Conservation (phyloP, 306 rosid species). For the Vigna reflexopilosa region DNA sequence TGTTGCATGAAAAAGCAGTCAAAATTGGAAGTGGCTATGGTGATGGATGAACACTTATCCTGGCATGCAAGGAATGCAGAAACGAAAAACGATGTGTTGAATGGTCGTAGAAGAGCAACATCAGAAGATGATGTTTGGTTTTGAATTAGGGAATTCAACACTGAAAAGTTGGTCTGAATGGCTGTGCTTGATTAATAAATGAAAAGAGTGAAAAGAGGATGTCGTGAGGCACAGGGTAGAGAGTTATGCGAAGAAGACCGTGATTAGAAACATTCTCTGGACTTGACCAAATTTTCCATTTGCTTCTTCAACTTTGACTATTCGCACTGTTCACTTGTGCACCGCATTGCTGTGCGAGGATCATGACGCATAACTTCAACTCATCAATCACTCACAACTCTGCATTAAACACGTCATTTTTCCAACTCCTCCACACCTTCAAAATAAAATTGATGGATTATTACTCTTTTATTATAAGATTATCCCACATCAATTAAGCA, state of each 20-base stretch:
- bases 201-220: conserved; percentile 37
- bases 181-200: conserved; percentile 55
- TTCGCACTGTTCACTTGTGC: conserved; percentile 43
- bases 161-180: conserved; percentile 34
- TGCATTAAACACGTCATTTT: not conserved
- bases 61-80: conserved; percentile 45
- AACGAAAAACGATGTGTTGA: conserved; percentile 38
- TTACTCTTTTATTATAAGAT: too few relatives aligned
- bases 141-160: conserved; percentile 38
- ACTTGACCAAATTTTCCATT: conserved; percentile 48
- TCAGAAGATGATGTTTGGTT: not conserved
- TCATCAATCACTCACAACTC: not conserved
- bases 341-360: conserved; percentile 39
- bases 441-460: too few relatives aligned
- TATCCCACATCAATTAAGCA: too few relatives aligned
- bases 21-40: conserved; percentile 32
- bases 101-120: conserved; percentile 42
- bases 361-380: not conserved
- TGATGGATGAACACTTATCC: conserved; percentile 39
- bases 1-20: conserved; percentile 19
- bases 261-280: conserved; percentile 48
- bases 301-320: conserved; percentile 15
- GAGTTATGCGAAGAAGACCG: conserved; percentile 43
- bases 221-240: conserved; percentile 45
- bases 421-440: too few relatives aligned